Percentiles rank a stretch among this genome's conserved stretches.
Evolutionary conservation across 164 flowering plant species (phyloP).

Genomic region (Berberis vulgaris): DNA sequence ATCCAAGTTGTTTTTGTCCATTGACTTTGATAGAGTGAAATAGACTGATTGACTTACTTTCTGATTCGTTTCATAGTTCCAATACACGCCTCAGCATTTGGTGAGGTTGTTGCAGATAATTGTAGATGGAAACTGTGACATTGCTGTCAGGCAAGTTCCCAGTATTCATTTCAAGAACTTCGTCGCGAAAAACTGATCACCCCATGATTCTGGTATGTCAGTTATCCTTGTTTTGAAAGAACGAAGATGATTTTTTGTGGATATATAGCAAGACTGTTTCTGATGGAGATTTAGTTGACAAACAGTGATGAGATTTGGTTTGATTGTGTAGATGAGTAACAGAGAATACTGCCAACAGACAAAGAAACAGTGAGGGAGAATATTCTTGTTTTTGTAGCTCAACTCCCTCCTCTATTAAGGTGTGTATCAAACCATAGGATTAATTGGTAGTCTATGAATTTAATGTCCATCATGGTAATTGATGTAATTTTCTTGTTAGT

Average conservation of each 20-base stretch:
- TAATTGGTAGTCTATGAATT: too few species aligned
- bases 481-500: background rate
- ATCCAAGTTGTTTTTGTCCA: too few species aligned
- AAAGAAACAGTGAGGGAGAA: slow-evolving; percentile 25
- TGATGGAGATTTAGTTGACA: background rate
- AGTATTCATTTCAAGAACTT: slow-evolving; percentile 68
- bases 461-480: slow-evolving; percentile 7
- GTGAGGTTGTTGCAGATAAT: too few species aligned
- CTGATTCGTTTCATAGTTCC: slow-evolving; percentile 32
- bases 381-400: too few species aligned
- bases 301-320: slow-evolving; percentile 6
- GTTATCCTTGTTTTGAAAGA: background rate
- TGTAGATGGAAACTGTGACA: too few species aligned
- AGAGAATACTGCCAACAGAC: slow-evolving; percentile 57
- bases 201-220: slow-evolving; percentile 59
- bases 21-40: too few species aligned
- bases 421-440: too few species aligned
- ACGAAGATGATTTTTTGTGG: too few species aligned
- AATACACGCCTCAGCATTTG: too few species aligned
- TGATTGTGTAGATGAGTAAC: slow-evolving; percentile 18
- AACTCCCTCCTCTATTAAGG: too few species aligned
- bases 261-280: background rate
- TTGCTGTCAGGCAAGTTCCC: slow-evolving; percentile 75
- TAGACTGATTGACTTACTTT: too few species aligned
- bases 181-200: slow-evolving; percentile 46